Evolutionary conservation across 371 early-diverging fungal genomes (phyloP), one percentile per base, ranked within the genome.

Genomic region (Apophysomyces ossiformis): DNA sequence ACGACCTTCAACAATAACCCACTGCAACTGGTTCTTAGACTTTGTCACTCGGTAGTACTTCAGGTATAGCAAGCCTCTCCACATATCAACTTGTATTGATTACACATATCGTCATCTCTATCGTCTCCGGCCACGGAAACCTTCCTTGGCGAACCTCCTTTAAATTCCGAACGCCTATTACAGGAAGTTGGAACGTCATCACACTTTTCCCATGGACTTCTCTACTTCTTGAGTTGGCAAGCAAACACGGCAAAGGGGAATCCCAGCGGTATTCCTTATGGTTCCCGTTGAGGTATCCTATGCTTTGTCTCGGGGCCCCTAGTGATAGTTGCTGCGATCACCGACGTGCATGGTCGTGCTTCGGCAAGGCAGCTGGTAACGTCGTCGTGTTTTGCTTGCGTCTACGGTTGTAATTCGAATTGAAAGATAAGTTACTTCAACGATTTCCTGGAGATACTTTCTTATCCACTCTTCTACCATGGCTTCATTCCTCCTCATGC

Each of bases 281-380:
- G 45, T 45, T 45, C 45, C 45, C 45, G 45, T 45, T 45, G 45
- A 45, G 45, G 45, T 45, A 45, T 45, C 45, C 12, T 45, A 11
- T 45, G 3, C 45, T 45, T 45, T 5, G 45, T 45, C 45, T 45
- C 45, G 7, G 45, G 45, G 0, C 45, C 45, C 45, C 45, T 45
- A 45, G 7, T 45, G 5, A 45, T 6, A 45, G 45, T 45, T 45
- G 7, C 45, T 45, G 45, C 45, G 45, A 45, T 6, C 45, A 45
- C 45, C 12, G 45, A 45, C 12, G 45, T 12, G 45, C 45, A 45
- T 45, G 45, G 45, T 45, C 45, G 45, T 45, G 45, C 45, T 45
- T 45, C 45, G 5, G 45, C 45, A 45, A 45, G 45, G 45, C 1
- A 45, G 12, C 45, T 45, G 45, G 45, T 45, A 45, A 6, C 45